Percentiles rank a stretch among this genome's conserved stretches.
Conservation (phyloP, 2,329 filamentous ascomycete species). For the Drechmeria coniospora region DNA sequence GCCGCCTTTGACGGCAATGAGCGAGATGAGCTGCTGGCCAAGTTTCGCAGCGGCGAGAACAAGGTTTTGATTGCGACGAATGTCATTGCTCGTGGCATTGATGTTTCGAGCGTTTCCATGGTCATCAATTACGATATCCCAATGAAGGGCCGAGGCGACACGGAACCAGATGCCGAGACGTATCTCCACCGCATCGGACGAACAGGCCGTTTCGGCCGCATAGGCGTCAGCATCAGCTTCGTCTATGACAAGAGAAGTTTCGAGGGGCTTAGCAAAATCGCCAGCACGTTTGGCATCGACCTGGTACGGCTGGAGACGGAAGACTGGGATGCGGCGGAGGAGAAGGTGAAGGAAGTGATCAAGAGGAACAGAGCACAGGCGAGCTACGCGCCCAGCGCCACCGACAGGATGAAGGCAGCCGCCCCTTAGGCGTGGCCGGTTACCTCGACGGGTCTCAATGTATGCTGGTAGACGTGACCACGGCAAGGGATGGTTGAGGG, state of each 20-base stretch:
- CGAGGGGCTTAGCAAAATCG: constrained; percentile 64
- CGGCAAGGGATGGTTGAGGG: too few relatives aligned
- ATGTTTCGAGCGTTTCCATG: constrained; percentile 83
- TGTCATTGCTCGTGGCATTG: constrained; percentile 88
- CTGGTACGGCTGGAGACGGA: constrained; percentile 67
- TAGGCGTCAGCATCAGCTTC: constrained; percentile 91
- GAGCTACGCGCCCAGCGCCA: constrained; percentile 32
- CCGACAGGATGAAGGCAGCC: constrained; percentile 16
- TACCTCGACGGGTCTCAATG: constrained; percentile 3
- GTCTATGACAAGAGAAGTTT: constrained; percentile 78
- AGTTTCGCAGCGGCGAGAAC: constrained; percentile 71
- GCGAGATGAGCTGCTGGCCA: constrained; percentile 70
- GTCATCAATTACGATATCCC: constrained; percentile 94
- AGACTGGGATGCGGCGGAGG: constrained; percentile 86
- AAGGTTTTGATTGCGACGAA: constrained; percentile 98
- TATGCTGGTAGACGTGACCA: constrained; percentile 2
- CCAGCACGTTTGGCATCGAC: constrained; percentile 63
- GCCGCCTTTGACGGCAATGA: constrained; percentile 72
- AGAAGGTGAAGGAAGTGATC: constrained; percentile 66
- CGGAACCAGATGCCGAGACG: constrained; percentile 80
- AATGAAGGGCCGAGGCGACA: constrained; percentile 59
- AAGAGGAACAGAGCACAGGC: constrained; percentile 50
- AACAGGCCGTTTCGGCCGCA: constrained; percentile 89
- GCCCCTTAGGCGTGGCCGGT: constrained; percentile 14
- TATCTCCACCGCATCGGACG: constrained; percentile 97